phyloP scores from a whole-genome alignment of 371 early-diverging fungal species.

The Mortierella sp. region DNA sequence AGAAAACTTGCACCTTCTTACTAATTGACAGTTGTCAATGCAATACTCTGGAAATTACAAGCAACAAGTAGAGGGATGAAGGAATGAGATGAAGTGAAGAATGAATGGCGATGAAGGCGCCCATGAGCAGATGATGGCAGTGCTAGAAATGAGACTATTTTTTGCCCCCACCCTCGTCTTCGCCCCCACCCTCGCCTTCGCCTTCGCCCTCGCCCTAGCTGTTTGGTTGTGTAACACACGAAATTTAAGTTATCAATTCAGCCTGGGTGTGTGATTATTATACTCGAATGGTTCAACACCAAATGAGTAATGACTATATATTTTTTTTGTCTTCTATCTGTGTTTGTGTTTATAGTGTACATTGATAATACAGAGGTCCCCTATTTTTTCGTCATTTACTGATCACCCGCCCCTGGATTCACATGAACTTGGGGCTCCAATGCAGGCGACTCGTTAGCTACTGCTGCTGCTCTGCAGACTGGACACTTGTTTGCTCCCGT shows the following conservation, averaged over 20 bases:
- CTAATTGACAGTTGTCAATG: neutral
- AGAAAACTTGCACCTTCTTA: neutral
- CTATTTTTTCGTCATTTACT: neutral
- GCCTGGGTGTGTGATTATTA: neutral
- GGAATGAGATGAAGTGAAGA: neutral
- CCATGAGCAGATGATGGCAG: no score
- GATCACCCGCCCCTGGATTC: slow-evolving; percentile 3
- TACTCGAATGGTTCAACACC: no score
- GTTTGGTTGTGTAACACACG: no score
- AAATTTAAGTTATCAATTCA: no score
- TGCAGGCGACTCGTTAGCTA: slow-evolving; percentile 24
- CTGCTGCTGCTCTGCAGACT: slow-evolving; percentile 59
- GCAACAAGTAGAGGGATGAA: neutral
- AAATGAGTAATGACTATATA: no score
- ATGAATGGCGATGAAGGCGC: neutral
- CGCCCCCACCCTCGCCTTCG: no score
- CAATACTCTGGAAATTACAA: no score
- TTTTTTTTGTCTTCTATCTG: neutral
- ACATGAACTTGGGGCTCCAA: slow-evolving; percentile 22
- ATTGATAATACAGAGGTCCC: neutral
- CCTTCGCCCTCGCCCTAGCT: no score
- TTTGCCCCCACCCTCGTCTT: no score
- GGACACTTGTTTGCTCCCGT: slow-evolving; percentile 64
- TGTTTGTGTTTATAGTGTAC: slow-evolving; percentile 1
- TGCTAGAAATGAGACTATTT: no score